Evolutionary conservation across 2,329 filamentous ascomycete species (phyloP).

Genomic region (Orbilia oligospora): DNA sequence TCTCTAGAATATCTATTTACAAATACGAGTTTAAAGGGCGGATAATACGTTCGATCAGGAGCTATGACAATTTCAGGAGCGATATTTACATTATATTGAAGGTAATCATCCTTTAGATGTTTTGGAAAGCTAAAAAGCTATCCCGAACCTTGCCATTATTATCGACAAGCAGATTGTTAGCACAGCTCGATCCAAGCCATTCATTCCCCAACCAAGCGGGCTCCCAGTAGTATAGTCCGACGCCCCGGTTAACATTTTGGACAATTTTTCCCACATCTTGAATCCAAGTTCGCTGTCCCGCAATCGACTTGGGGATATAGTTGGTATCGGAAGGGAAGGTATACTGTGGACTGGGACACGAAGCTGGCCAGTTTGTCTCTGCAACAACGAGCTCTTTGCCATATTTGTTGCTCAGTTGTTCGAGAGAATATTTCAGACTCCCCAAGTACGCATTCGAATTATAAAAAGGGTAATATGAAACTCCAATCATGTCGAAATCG

Average conservation of each 20-base stretch:
- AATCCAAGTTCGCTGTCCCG: constrained; percentile 76
- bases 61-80: too few species aligned
- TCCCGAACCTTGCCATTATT: constrained; percentile 49
- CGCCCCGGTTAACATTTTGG: constrained; percentile 69
- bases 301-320: constrained; percentile 68
- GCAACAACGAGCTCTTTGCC: constrained; percentile 78
- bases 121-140: constrained; percentile 54
- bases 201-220: constrained; percentile 78
- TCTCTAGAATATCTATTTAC: too few species aligned
- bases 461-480: constrained; percentile 81
- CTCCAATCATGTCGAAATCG: constrained; percentile 80
- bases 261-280: constrained; percentile 74
- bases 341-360: constrained; percentile 73
- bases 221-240: constrained; percentile 81
- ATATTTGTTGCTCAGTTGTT: constrained; percentile 55
- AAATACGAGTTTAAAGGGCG: too few species aligned
- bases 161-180: constrained; percentile 52
- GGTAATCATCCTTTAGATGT: constrained; percentile 13
- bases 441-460: constrained; percentile 31
- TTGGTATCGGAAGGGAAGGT: constrained; percentile 69
- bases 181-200: constrained; percentile 52
- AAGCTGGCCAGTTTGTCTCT: constrained; percentile 79
- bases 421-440: constrained; percentile 38
- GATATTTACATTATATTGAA: background rate
- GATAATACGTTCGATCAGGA: too few species aligned